Evolutionary conservation across 352 stramenopile genomes (phyloP), one percentile per base, ranked within the genome.

Genomic region (Albugo candida): DNA sequence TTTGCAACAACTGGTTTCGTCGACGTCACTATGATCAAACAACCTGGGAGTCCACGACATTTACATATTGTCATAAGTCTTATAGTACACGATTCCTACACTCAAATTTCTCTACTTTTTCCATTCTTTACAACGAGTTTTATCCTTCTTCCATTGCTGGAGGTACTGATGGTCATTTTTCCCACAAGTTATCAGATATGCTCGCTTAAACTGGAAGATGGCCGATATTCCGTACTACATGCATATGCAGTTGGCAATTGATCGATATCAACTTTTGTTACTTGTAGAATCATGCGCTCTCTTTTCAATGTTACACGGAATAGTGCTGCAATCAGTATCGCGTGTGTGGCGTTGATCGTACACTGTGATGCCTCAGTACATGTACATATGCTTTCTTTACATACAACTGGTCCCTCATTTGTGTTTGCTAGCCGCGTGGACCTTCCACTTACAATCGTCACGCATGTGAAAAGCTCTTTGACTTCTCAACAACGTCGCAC

Each of bases 51-150:
- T 45, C 13, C 27, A 47, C 24, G 13, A 12, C 16, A n/a, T 6
- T 36, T 11, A 2, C 14, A 36, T 43, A 19, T 27, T 17, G 17
- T 21, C 13, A 16, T 36, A n/a, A 13, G 20, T 10, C n/a, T 18
- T 13, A 37, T 18, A 20, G 12, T 56, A 55, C 5, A 47, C 19
- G 45, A 13, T 8, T 13, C n/a, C 10, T 1, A 36, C 2, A 42
- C 13, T 13, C 46, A 81, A 74, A 80, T 92, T 18, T 83, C 78
- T 56, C 60, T 92, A 12, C 48, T 92, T 13, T 86, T 92, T 24
- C 78, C 78, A 8, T 88, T 92, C 51, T 92, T 92, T 54, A 85
- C 67, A 11, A 66, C 73, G 18, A 86, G 67, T 49, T 81, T 92
- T 38, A 59, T 76, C 44, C 81, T 85, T 36, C 56, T 92, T 12